Percentiles rank a stretch among this genome's conserved stretches.
Evolutionary conservation across 2,329 filamentous ascomycete species (phyloP).

Genomic region (Stachybotrys echinatus): DNA sequence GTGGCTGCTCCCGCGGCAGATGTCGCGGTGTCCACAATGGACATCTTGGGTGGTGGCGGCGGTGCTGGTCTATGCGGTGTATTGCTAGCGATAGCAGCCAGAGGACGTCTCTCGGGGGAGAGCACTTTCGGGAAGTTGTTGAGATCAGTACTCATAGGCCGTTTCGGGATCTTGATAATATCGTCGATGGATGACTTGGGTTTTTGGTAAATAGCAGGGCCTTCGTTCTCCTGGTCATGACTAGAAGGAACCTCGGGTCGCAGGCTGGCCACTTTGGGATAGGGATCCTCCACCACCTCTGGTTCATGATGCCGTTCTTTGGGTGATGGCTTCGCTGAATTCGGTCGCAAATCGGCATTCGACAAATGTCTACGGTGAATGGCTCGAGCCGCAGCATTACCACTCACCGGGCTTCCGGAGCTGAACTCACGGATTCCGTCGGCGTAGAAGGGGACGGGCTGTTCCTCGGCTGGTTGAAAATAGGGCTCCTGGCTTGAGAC

Average conservation of each 20-base stretch:
- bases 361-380: slow-evolving; percentile 34
- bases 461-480: slow-evolving; percentile 31
- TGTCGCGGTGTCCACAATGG: slow-evolving; percentile 86
- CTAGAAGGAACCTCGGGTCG: slow-evolving; percentile 54
- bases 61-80: slow-evolving; percentile 76
- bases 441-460: slow-evolving; percentile 37
- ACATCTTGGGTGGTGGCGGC: slow-evolving; percentile 92
- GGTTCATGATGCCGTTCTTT: slow-evolving; percentile 14
- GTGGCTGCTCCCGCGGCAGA: slow-evolving; percentile 74
- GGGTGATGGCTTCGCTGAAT: slow-evolving; percentile 24
- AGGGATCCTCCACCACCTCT: slow-evolving; percentile 14
- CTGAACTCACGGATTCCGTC: slow-evolving; percentile 41
- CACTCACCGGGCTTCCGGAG: slow-evolving; percentile 55
- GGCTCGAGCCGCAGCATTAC: slow-evolving; percentile 36
- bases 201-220: slow-evolving; percentile 62
- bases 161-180: slow-evolving; percentile 46
- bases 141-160: slow-evolving; percentile 42
- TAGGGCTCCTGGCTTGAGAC: slow-evolving; percentile 36
- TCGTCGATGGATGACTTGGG: slow-evolving; percentile 50
- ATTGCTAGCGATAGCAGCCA: slow-evolving; percentile 51
- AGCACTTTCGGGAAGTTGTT: slow-evolving; percentile 23
- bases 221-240: slow-evolving; percentile 82
- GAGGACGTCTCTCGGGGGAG: slow-evolving; percentile 52
- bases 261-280: slow-evolving; percentile 13
- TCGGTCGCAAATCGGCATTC: slow-evolving; percentile 27